Evolutionary conservation across 2,329 filamentous ascomycete genomes (phyloP), one percentile per base, ranked within the genome.

Genomic region (Colletotrichum sublineola): DNA sequence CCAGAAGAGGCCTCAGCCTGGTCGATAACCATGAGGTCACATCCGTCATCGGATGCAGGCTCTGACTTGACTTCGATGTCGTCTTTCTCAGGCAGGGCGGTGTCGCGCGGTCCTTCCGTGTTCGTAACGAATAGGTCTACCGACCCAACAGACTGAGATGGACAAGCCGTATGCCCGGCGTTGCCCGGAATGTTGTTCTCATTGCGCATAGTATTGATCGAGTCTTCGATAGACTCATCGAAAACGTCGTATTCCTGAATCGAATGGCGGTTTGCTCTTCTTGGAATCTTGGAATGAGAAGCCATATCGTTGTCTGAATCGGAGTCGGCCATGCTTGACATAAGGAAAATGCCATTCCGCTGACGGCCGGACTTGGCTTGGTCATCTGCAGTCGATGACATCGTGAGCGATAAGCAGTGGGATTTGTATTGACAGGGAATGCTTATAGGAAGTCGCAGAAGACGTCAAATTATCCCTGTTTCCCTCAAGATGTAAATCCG

Each of bases 41-140:
- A 8, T 20, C 55, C 62, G 4, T 55, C 38, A 0, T 67, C 48
- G n/a, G n/a, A n/a, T n/a, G n/a, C n/a, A n/a, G n/a, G n/a, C n/a
- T n/a, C n/a, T n/a, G n/a, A 11, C 18, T 62, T 62, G 56, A 71
- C 7, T 20, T 52, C 12, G 1, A 24, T 15, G 3, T 5, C 15
- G 31, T 29, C 5, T 1, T 20, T 12, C 1, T 36, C 1, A 1
- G 29, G 55, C 2, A 12, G 11, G 1, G 29, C 0, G 1, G 2
- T 9, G 3, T 9, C 11, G 18, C 15, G 6, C 2, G 9, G 29
- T 4, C 11, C 44, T n/a, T 56, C 38, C 1, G 40, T 36, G 1
- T 20, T 15, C 15, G 20, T 14, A 12, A 67, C 56, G 36, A 71
- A 71, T 2, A 71, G 33, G 1, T 57, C 56, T 12, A 2, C 9